Evolutionary conservation across 768 basidiomycete species (phyloP).

Genomic region (Termitomyces sp.): DNA sequence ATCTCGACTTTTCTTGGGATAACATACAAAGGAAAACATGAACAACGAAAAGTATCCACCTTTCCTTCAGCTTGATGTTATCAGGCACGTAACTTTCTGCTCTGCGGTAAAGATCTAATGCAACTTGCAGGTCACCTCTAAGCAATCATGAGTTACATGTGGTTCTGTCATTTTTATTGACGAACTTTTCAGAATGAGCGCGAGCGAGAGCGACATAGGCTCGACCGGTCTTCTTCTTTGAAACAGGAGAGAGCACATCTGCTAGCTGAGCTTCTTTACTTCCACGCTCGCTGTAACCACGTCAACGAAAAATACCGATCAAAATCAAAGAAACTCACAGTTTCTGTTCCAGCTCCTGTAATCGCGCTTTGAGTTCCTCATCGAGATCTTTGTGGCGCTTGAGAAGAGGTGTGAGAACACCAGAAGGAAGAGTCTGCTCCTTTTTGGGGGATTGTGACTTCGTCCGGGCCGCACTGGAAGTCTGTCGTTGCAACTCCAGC

Average conservation of each 20-base stretch:
- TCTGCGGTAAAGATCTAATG: conserved; percentile 77
- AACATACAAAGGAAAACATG: conserved; percentile 58
- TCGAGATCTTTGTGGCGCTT: conserved; percentile 67
- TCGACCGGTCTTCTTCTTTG: conserved; percentile 77
- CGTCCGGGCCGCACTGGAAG: conserved; percentile 17
- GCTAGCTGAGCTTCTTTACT: conserved; percentile 57
- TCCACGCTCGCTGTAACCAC: conserved; percentile 45
- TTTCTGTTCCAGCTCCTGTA: conserved; percentile 68
- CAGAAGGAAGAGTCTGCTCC: conserved; percentile 37
- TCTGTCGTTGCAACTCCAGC: conserved; percentile 18
- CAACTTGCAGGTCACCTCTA: conserved; percentile 77
- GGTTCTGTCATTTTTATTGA: neutral
- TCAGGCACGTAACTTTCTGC: conserved; percentile 83
- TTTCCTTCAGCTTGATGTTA: conserved; percentile 80
- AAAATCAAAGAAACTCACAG: conserved; percentile 46
- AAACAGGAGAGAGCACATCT: conserved; percentile 63
- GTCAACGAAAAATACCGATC: neutral
- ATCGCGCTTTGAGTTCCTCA: conserved; percentile 55
- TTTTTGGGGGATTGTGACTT: conserved; percentile 31
- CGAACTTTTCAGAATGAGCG: conserved; percentile 76
- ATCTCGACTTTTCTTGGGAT: conserved; percentile 30
- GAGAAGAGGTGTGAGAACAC: conserved; percentile 56
- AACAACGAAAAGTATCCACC: conserved; percentile 75
- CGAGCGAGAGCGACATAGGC: conserved; percentile 84
- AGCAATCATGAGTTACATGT: conserved; percentile 2